A percentile compares a stretch with the other conserved stretches of the same genome.
phyloP scores from a whole-genome alignment of 768 basidiomycete species.

The Pleurotus djamor region DNA sequence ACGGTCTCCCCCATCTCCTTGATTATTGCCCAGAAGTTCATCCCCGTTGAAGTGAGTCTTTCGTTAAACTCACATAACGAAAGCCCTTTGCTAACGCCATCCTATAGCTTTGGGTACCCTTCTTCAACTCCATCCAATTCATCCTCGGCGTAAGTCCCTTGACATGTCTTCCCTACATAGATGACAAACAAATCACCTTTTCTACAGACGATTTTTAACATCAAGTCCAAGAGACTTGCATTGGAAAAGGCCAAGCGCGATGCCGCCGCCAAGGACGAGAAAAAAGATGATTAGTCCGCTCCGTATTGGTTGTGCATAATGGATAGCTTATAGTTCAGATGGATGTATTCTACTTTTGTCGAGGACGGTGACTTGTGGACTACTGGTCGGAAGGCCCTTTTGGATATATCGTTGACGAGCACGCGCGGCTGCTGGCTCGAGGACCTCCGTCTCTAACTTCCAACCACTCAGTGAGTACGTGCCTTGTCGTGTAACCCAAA shows the following conservation, averaged over 20 bases:
- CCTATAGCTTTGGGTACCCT: conserved; percentile 81
- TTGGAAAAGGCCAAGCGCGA: conserved; percentile 55
- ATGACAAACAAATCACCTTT: no score
- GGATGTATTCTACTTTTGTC: conserved; percentile 8
- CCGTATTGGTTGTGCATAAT: not conserved
- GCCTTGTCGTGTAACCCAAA: conserved; percentile 67
- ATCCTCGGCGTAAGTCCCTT: conserved; percentile 60
- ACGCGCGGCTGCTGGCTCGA: conserved; percentile 24
- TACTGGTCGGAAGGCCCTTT: conserved; percentile 23
- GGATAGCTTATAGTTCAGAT: conserved; percentile 5
- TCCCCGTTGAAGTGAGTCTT: conserved; percentile 66
- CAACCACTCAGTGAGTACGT: conserved; percentile 66
- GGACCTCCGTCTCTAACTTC: conserved; percentile 67
- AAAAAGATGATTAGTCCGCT: conserved; percentile 19
- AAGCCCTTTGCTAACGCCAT: not conserved
- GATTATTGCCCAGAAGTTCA: conserved; percentile 74
- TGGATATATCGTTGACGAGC: conserved; percentile 34
- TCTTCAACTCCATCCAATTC: conserved; percentile 81
- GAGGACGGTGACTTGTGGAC: conserved; percentile 27
- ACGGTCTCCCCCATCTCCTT: conserved; percentile 73
- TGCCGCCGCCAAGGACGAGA: conserved; percentile 30
- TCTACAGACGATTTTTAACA: conserved; percentile 68
- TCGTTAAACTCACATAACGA: not conserved
- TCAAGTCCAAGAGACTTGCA: conserved; percentile 62
- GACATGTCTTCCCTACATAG: no score